A percentile compares a stretch with the other conserved stretches of the same genome.
phyloP scores from a whole-genome alignment of 345 rosid genomes.

The Eutrema heterophyllum region DNA sequence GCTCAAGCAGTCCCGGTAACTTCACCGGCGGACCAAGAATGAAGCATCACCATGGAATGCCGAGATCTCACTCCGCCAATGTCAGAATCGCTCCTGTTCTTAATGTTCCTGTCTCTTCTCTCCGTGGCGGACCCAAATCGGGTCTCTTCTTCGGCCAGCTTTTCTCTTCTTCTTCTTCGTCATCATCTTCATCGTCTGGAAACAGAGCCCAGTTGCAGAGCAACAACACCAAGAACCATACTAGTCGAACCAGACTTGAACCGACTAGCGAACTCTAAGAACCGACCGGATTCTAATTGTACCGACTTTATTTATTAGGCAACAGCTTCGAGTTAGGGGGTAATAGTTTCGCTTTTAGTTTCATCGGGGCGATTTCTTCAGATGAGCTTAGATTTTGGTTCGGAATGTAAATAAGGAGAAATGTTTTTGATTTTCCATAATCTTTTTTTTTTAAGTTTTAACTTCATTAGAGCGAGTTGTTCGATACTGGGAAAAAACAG shows the following conservation, averaged over 20 bases:
- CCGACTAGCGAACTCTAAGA: conserved; percentile 8
- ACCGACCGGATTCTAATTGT: background rate
- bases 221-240: conserved; percentile 25
- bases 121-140: conserved; percentile 53
- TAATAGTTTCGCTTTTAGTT: background rate
- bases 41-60: conserved; percentile 74
- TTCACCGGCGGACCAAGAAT: conserved; percentile 82
- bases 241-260: conserved; percentile 35
- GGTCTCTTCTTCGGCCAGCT: conserved; percentile 55
- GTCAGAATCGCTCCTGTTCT: conserved; percentile 65
- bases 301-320: background rate
- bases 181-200: background rate
- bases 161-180: conserved; percentile 37
- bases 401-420: conserved; percentile 23
- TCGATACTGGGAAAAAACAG: conserved; percentile 14
- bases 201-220: conserved; percentile 31
- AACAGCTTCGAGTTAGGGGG: background rate
- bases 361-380: background rate
- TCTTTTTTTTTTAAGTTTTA: background rate
- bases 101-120: conserved; percentile 65
- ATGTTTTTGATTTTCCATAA: background rate
- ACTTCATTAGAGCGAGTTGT: conserved; percentile 7
- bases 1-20: conserved; percentile 95
- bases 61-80: conserved; percentile 85
- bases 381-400: background rate